A percentile compares a stretch with the other conserved stretches of the same genome.
Conservation (phyloP, 495 filamentous ascomycete species). For the Trichoderma orchidacearum region DNA sequence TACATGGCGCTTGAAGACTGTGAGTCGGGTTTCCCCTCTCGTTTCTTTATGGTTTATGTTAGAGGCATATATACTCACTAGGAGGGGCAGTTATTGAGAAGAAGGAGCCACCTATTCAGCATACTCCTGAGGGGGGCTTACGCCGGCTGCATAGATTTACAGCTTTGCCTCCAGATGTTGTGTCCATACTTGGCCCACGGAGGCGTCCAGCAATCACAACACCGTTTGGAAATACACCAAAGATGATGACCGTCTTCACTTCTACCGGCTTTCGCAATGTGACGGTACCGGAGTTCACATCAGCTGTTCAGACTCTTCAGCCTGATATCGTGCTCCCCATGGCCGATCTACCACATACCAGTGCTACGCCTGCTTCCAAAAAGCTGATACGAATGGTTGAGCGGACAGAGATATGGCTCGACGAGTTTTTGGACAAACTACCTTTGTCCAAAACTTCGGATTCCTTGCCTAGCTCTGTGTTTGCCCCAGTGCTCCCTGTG, state of each 20-base stretch:
- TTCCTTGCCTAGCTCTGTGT: slow-evolving; percentile 33
- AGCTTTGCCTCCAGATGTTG: slow-evolving; percentile 29
- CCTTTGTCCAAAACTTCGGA: slow-evolving; percentile 17
- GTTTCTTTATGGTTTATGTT: too few species aligned
- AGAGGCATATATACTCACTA: not conserved
- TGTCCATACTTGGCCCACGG: slow-evolving; percentile 70
- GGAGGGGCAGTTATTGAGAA: slow-evolving; percentile 61
- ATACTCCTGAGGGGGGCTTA: slow-evolving; percentile 20
- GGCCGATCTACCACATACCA: slow-evolving; percentile 55
- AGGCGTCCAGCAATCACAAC: slow-evolving; percentile 61
- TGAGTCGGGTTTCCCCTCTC: slow-evolving; percentile 43
- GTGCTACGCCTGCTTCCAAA: slow-evolving; percentile 44
- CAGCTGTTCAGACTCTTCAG: slow-evolving; percentile 42
- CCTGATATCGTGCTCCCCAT: slow-evolving; percentile 76
- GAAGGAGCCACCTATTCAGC: slow-evolving; percentile 25
- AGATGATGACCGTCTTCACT: slow-evolving; percentile 63
- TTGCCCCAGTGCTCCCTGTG: slow-evolving; percentile 72
- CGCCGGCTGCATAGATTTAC: slow-evolving; percentile 64
- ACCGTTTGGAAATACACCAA: slow-evolving; percentile 58
- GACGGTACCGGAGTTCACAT: slow-evolving; percentile 49
- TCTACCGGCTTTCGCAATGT: slow-evolving; percentile 69
- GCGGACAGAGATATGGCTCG: slow-evolving; percentile 62
- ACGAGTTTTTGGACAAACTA: slow-evolving; percentile 35
- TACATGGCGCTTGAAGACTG: slow-evolving; percentile 90
- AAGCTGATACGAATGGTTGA: slow-evolving; percentile 73